Evolutionary conservation across 2,329 filamentous ascomycete species (phyloP).

Genomic region (Venturia aucupariae): DNA sequence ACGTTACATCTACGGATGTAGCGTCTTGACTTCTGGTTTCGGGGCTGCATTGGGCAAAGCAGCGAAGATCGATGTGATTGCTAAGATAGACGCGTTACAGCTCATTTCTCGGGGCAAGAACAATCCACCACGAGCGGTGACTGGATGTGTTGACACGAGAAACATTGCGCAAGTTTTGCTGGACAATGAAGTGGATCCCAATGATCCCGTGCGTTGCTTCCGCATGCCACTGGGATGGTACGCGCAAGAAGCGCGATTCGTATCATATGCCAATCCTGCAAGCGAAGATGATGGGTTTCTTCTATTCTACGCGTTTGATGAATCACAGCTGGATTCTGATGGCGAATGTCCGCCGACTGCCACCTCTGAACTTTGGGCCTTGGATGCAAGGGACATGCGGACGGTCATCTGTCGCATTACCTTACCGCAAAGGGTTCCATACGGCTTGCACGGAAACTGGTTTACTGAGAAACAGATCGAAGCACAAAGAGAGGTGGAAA

Average conservation of each 20-base stretch:
- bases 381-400: constrained; percentile 55
- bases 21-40: constrained; percentile 48
- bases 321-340: constrained; percentile 48
- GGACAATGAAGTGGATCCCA: constrained; percentile 25
- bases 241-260: constrained; percentile 59
- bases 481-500: constrained; percentile 20
- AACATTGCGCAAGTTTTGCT: constrained; percentile 43
- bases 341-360: constrained; percentile 36
- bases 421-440: constrained; percentile 59
- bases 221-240: constrained; percentile 51
- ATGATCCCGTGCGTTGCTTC: constrained; percentile 55
- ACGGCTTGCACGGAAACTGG: constrained; percentile 48
- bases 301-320: constrained; percentile 62
- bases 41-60: constrained; percentile 53
- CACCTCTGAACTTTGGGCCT: constrained; percentile 56
- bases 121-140: constrained; percentile 40
- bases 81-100: constrained; percentile 48
- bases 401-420: constrained; percentile 49
- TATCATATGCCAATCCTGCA: constrained; percentile 35
- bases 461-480: constrained; percentile 28
- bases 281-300: constrained; percentile 59
- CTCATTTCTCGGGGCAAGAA: constrained; percentile 46
- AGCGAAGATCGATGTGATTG: constrained; percentile 56
- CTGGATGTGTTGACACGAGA: constrained; percentile 53
- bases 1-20: constrained; percentile 59